A percentile compares a stretch with the other conserved stretches of the same genome.
phyloP scores from a whole-genome alignment of 2,329 filamentous ascomycete species.

The Berkeleyomyces rouxiae region DNA sequence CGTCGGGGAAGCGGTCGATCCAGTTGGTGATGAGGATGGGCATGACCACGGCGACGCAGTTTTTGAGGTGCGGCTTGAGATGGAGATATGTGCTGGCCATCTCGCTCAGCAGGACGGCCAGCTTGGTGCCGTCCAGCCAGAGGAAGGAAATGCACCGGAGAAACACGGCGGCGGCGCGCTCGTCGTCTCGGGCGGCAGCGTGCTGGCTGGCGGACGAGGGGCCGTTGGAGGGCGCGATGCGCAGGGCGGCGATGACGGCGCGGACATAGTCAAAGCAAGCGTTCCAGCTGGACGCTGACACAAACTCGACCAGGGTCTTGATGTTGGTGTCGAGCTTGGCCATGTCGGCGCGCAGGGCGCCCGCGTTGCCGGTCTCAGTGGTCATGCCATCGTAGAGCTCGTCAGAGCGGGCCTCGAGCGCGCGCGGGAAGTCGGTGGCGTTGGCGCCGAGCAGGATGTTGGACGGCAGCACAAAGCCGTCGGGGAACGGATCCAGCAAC shows the following conservation, averaged over 20 bases:
- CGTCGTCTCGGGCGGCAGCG: conserved; percentile 29
- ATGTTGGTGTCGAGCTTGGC: conserved; percentile 36
- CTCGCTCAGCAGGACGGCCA: conserved; percentile 46
- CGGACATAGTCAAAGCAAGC: conserved; percentile 42
- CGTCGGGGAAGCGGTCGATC: conserved; percentile 46
- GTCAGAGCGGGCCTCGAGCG: conserved; percentile 7
- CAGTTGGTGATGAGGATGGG: conserved; percentile 47
- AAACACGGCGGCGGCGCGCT: conserved; percentile 34
- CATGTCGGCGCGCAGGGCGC: conserved; percentile 9
- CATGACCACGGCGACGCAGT: conserved; percentile 43
- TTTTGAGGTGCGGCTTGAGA: conserved; percentile 46
- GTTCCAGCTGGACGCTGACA: conserved; percentile 48
- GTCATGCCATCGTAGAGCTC: conserved; percentile 10
- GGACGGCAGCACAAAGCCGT: conserved; percentile 38
- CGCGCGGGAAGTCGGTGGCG: conserved; percentile 8
- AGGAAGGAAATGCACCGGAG: conserved; percentile 44
- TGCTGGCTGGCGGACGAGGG: conserved; percentile 1
- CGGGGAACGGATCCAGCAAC: conserved; percentile 42
- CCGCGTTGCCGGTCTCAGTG: conserved; percentile 6
- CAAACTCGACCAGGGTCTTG: conserved; percentile 42
- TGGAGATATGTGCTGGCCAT: conserved; percentile 51
- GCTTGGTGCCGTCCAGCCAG: conserved; percentile 46
- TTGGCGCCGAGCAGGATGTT: conserved; percentile 33
- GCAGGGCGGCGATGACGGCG: conserved; percentile 33
- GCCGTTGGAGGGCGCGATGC: conserved; percentile 16